phyloP scores from a whole-genome alignment of 768 basidiomycete species.

The Pluteus cervinus region DNA sequence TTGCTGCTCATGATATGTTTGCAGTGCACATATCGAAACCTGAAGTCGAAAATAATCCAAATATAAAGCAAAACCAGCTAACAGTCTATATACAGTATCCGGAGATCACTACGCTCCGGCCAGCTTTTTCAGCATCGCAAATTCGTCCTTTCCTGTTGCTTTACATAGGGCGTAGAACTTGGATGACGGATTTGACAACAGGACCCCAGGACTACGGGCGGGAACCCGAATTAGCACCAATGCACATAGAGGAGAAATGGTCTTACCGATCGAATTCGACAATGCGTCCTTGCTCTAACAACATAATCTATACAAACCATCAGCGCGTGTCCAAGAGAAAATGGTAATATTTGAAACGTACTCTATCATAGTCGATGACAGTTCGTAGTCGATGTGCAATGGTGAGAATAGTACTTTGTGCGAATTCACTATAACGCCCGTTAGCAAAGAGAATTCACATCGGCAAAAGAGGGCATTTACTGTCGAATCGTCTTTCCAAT shows the following conservation, averaged over 20 bases:
- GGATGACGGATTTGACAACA: constrained; percentile 52
- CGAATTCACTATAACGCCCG: constrained; percentile 54
- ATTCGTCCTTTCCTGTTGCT: constrained; percentile 69
- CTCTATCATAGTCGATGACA: constrained; percentile 79
- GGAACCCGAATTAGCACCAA: neutral
- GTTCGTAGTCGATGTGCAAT: constrained; percentile 79
- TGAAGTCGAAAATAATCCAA: too few relatives aligned
- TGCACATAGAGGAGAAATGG: neutral
- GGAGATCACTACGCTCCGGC: too few relatives aligned
- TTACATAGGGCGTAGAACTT: constrained; percentile 66
- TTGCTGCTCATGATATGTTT: too few relatives aligned
- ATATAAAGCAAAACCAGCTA: too few relatives aligned
- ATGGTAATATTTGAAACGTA: constrained; percentile 33
- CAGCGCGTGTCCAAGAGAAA: too few relatives aligned
- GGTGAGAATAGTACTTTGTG: constrained; percentile 77
- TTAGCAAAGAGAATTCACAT: neutral
- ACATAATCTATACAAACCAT: constrained; percentile 47
- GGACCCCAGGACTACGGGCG: constrained; percentile 39
- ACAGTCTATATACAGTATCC: too few relatives aligned
- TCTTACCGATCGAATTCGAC: constrained; percentile 61
- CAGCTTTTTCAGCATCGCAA: constrained; percentile 61
- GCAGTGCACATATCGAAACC: too few relatives aligned
- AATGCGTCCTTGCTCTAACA: constrained; percentile 74
- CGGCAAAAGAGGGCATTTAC: constrained; percentile 35
- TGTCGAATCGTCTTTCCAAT: constrained; percentile 78